A percentile compares a stretch with the other conserved stretches of the same genome.
These are phyloP conservation scores for Ogataea saltuana DNA, from an alignment of 805 yeast species.

Conservation along the genomic window DNA sequence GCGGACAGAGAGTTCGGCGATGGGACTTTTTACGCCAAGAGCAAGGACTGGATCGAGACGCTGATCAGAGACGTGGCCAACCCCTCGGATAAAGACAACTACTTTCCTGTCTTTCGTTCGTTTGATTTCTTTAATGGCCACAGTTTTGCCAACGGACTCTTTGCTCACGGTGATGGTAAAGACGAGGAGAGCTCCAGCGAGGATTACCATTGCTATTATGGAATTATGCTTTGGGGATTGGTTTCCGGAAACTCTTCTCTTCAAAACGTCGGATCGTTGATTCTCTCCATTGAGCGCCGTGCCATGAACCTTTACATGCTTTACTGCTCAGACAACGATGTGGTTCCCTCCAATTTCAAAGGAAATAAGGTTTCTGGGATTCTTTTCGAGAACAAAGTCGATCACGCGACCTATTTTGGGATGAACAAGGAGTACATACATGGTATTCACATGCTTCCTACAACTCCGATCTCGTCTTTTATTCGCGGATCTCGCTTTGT, in stretches of 20 bases:
- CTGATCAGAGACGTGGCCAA: conserved; percentile 69
- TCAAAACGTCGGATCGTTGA: conserved; percentile 57
- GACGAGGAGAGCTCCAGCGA: conserved; percentile 74
- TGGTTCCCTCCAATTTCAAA: conserved; percentile 52
- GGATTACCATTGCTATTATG: conserved; percentile 69
- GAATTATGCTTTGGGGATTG: conserved; percentile 67
- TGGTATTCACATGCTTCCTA: conserved; percentile 79
- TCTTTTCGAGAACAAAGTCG: conserved; percentile 68
- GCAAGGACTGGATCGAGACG: conserved; percentile 58
- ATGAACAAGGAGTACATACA: conserved; percentile 61
- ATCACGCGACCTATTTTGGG: conserved; percentile 74
- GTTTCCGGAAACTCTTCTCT: conserved; percentile 53
- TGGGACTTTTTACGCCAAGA: conserved; percentile 49
- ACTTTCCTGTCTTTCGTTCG: conserved; percentile 63
- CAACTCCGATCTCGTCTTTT: conserved; percentile 60
- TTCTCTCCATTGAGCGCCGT: conserved; percentile 54
- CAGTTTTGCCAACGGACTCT: conserved; percentile 73
- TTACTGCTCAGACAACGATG: conserved; percentile 46
- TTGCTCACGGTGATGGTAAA: conserved; percentile 63
- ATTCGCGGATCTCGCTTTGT: conserved; percentile 55
- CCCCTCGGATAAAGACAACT: conserved; percentile 51
- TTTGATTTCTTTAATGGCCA: conserved; percentile 78
- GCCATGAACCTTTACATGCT: conserved; percentile 59
- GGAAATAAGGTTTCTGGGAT: conserved; percentile 69
- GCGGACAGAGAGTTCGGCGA: conserved; percentile 53